Percentiles rank a stretch among this genome's conserved stretches.
phyloP scores from a whole-genome alignment of 306 rosid species.

The Purshia tridentata region DNA sequence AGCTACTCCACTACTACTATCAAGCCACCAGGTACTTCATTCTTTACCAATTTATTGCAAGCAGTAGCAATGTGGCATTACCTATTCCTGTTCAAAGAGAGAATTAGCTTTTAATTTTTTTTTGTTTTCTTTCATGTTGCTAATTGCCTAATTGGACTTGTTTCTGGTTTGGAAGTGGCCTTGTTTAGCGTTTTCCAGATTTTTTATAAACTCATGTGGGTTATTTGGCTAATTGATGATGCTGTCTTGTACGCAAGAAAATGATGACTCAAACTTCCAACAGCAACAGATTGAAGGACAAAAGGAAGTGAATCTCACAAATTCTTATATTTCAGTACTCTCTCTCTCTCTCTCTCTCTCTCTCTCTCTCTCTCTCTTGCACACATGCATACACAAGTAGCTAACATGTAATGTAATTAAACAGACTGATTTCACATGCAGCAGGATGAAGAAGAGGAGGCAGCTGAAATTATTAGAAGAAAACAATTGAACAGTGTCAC shows the following conservation, averaged over 20 bases:
- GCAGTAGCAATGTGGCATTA: background rate
- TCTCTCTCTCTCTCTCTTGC: too few species aligned
- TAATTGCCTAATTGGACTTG: background rate
- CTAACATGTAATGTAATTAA: too few species aligned
- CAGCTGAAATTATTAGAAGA: background rate
- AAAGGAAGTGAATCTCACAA: slow-evolving; percentile 2
- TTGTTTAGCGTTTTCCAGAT: background rate
- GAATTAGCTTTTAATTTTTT: too few species aligned
- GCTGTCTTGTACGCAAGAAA: slow-evolving; percentile 24
- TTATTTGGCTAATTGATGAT: slow-evolving; percentile 16
- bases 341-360: too few species aligned
- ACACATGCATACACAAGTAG: too few species aligned
- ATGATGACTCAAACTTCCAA: slow-evolving; percentile 22
- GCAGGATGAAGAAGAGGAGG: slow-evolving; percentile 12
- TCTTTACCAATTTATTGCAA: background rate
- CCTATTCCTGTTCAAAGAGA: too few species aligned
- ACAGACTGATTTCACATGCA: too few species aligned
- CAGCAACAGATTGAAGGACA: slow-evolving; percentile 19
- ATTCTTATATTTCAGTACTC: too few species aligned
- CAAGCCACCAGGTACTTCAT: slow-evolving; percentile 29
- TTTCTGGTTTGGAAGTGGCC: background rate
- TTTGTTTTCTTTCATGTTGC: background rate
- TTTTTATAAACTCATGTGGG: background rate
- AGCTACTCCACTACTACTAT: background rate
- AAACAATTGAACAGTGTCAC: slow-evolving; percentile 13